Percentiles rank a stretch among this genome's conserved stretches.
Conservation (phyloP, 2,329 filamentous ascomycete genomes). For the Phoma herbarum region DNA sequence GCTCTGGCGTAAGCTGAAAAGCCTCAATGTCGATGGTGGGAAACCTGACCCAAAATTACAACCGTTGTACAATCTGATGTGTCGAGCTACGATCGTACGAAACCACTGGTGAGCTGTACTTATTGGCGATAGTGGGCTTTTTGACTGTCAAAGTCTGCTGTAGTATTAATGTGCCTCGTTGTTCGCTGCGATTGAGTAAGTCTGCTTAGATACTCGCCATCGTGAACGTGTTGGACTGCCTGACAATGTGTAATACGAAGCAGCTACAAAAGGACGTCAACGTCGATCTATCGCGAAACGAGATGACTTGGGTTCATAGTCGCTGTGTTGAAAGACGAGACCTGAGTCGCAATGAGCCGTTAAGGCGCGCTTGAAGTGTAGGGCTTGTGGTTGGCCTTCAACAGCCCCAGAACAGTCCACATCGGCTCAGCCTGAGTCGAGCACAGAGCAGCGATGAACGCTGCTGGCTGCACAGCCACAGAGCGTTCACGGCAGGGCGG, state of each 20-base stretch:
- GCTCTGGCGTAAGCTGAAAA: neutral
- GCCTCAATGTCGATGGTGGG: neutral
- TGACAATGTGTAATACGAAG: neutral
- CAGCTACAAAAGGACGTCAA: neutral
- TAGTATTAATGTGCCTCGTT: neutral
- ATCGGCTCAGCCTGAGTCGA: neutral
- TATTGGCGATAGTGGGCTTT: neutral
- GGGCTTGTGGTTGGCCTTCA: conserved; percentile 1
- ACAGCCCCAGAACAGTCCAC: neutral
- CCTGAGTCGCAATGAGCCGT: conserved; percentile 1
- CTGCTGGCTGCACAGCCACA: neutral
- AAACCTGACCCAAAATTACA: neutral
- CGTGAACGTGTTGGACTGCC: neutral
- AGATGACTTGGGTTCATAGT: neutral
- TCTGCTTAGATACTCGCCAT: neutral
- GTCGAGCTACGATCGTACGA: neutral
- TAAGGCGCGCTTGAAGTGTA: neutral
- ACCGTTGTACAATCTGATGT: neutral
- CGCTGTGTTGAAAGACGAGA: neutral
- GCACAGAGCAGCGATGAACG: conserved; percentile 2
- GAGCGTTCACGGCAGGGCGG: conserved; percentile 1
- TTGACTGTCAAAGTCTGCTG: neutral
- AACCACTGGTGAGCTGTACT: neutral
- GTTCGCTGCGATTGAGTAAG: neutral
- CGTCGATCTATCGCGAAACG: neutral